Base-by-base conservation (phyloP, 768 basidiomycete genomes). In the Calvatia gigantea region DNA sequence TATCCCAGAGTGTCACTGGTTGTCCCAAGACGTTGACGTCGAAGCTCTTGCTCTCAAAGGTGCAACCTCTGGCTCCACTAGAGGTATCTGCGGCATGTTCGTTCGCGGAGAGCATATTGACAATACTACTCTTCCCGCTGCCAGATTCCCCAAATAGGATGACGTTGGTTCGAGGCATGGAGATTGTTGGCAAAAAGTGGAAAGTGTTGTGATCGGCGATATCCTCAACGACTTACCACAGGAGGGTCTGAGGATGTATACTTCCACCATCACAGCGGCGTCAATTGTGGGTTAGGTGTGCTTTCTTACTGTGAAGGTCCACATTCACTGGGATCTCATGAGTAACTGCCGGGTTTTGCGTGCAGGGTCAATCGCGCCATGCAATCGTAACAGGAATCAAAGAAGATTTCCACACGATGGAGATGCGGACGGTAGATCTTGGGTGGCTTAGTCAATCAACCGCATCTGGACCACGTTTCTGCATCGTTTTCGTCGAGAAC, bases 111-210 rank as follows among this genome's bases (percentile, higher is more conserved):
- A 75, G 62, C 67, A 73, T 68, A 58, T 73, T 70, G 53, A 75
- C 63, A 14, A 64, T 43, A 7, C 65, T 66, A 38, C 62, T 64
- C 35, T 67, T 67, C 23, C 66, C 65, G 14, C 59, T 50, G 2
- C 74, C 73, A 0, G 70, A 67, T 54, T 74, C 71, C 0, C 74
- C 74, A 35, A 75, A 75, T 15, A 75, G 55, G 32, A 75, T 58
- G 35, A 74, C 49, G 47, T 70, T 71, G 31, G 44, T 33, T 23
- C 39, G 31, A 3, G 37, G 21, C 48, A 37, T 43, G 49, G n/a
- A 4, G n/a, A 29, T n/a, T 6, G 23, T 17, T 6, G 21, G n/a
- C n/a, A 32, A 19, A 17, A 35, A 32, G 35, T 19, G 47, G 21
- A 41, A 17, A 9, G 19, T 41, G 39, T 19, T 17, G 21, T 8